phyloP scores from a whole-genome alignment of 164 flowering plant species.

The Vitis labrusca region DNA sequence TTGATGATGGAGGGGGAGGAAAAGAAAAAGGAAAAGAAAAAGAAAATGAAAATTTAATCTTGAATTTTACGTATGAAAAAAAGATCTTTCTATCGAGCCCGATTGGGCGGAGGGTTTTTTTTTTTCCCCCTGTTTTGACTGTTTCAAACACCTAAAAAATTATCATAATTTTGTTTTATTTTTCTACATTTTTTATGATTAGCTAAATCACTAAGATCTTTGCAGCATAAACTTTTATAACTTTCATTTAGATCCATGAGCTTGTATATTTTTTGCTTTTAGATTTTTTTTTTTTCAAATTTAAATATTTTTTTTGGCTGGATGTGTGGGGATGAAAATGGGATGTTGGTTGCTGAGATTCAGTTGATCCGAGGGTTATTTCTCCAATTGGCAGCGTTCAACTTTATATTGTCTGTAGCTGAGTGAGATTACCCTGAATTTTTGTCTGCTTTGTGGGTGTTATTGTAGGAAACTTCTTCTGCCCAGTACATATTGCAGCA shows the following conservation, averaged over 20 bases:
- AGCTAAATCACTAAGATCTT: too few relatives aligned
- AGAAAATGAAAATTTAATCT: not conserved
- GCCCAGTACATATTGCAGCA: conserved; percentile 76
- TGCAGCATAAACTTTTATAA: not conserved
- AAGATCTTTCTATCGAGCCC: too few relatives aligned
- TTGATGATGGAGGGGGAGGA: not conserved
- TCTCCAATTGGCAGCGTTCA: not conserved
- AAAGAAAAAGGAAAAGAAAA: not conserved
- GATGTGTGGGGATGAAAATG: too few relatives aligned
- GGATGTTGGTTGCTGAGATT: not conserved
- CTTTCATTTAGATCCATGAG: not conserved
- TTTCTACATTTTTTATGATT: not conserved
- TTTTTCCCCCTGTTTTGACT: too few relatives aligned
- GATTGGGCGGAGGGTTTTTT: too few relatives aligned
- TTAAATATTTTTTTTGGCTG: too few relatives aligned
- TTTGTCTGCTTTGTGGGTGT: not conserved
- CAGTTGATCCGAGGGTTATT: not conserved
- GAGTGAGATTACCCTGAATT: not conserved
- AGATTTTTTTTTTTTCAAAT: too few relatives aligned
- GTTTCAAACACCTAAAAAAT: too few relatives aligned
- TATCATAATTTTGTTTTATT: too few relatives aligned
- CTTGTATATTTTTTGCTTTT: too few relatives aligned
- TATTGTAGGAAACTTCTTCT: conserved; percentile 62
- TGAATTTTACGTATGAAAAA: too few relatives aligned
- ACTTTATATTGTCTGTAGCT: not conserved